Base-by-base conservation (phyloP, 192 early-diverging fungal genomes). In the Gamsiella multidivaricata region DNA sequence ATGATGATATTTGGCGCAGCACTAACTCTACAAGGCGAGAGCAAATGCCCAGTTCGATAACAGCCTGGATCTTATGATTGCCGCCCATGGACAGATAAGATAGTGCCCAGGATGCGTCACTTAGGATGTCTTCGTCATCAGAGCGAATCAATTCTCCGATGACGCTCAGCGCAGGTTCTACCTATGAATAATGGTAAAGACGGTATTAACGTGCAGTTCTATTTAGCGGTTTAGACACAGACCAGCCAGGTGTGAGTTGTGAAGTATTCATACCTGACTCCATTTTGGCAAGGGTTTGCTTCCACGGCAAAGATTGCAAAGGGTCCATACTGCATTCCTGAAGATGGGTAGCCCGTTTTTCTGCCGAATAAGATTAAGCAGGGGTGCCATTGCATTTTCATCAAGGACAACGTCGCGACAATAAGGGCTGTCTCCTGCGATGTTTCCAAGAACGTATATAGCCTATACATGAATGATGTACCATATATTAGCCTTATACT, bases 101-200 rank as follows among this genome's bases (percentile, higher is more conserved):
- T 63, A 99, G 93, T n/a, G 97, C 97, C 97, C 97, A 99, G 88
- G 96, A 98, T 15, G 97, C 94, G 79, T 98, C 97, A n/a, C 95
- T 97, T 71, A 98, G 83, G 25, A 99, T 88, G 70, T 99, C 97
- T 49, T 96, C 95, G 80, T 99, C 98, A n/a, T 84, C 87, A 17
- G 94, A 89, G 81, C 94, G 89, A 54, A 99, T 89, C 34, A 99
- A 87, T 72, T 95, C 95, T 47, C 95, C 91, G 26, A 99, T 90
- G 26, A 94, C 89, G 5, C 93, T 91, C 50, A 99, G 86, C 45
- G 94, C 93, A 17, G 93, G 80, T 98, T 97, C 92, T 94, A 85
- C 23, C 53, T 43, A 22, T n/a, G n/a, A n/a, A n/a, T n/a, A n/a
- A n/a, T 31, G 5, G 31, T 6, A 65, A 31, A 25, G 45, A 54